These are phyloP conservation scores for Podila verticillata DNA, from an alignment of 192 early-diverging fungal genomes.

Conservation along the genomic window DNA sequence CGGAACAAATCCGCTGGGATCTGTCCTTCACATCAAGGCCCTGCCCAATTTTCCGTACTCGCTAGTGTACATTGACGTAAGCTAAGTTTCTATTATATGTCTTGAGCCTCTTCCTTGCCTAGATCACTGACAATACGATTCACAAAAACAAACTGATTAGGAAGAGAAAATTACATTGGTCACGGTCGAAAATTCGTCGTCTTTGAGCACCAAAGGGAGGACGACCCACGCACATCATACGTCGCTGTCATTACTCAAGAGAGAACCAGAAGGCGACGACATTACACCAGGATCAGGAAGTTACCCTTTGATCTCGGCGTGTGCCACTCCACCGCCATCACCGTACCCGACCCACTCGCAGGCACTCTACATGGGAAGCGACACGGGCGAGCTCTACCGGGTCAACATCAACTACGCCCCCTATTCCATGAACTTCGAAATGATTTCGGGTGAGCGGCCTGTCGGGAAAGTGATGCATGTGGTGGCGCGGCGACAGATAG, in stretches of 20 bases:
- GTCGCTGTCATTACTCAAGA: constrained; percentile 16
- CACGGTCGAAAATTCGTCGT: constrained; percentile 12
- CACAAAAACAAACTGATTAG: background rate
- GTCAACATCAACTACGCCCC: constrained; percentile 27
- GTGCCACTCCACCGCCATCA: constrained; percentile 28
- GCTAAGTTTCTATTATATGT: background rate
- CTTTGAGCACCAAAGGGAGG: background rate
- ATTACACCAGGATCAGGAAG: background rate
- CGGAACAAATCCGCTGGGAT: constrained; percentile 1
- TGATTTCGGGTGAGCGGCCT: constrained; percentile 25
- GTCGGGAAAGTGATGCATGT: constrained; percentile 26
- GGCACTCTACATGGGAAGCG: constrained; percentile 44
- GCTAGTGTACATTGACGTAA: constrained; percentile 43
- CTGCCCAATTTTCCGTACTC: constrained; percentile 32
- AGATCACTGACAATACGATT: background rate
- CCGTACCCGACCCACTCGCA: constrained; percentile 8
- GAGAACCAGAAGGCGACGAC: background rate
- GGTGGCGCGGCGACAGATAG: constrained; percentile 9
- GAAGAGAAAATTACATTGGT: constrained; percentile 40
- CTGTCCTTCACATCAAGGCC: constrained; percentile 28
- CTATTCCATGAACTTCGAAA: constrained; percentile 29
- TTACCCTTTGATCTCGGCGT: constrained; percentile 36
- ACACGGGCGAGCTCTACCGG: constrained; percentile 32
- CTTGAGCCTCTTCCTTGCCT: background rate
- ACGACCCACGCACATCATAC: constrained; percentile 17